phyloP scores from a whole-genome alignment of 1,284 basidiomycete genomes.

The Trametes polyzona region DNA sequence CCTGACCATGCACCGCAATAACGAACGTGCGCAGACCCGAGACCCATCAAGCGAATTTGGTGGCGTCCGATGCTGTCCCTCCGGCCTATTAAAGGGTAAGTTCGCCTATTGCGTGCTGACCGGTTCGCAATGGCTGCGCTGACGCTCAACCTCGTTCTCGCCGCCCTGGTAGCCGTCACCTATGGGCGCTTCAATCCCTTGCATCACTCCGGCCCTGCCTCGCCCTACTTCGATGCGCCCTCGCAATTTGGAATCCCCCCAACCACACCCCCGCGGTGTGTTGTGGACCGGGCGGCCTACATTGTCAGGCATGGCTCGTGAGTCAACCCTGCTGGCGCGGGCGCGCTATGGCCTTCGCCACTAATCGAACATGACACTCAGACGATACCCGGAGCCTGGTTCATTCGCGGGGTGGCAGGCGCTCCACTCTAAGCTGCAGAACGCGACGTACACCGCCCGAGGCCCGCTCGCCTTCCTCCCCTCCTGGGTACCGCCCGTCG shows the following conservation, averaged over 20 bases:
- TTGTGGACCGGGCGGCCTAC: conserved; percentile 49
- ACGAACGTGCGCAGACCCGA: conserved; percentile 10
- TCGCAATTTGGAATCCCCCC: conserved; percentile 38
- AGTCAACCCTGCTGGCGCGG: conserved; percentile 10
- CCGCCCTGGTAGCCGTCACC: not conserved
- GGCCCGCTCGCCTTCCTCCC: conserved; percentile 46
- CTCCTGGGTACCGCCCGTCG: conserved; percentile 45
- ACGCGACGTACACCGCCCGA: conserved; percentile 41
- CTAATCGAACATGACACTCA: conserved; percentile 15
- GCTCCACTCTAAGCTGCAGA: conserved; percentile 45
- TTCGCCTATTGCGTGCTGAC: not conserved
- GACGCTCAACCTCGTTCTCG: conserved; percentile 1
- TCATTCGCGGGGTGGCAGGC: conserved; percentile 44
- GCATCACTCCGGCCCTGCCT: conserved; percentile 45
- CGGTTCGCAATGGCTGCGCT: not conserved
- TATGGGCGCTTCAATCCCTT: conserved; percentile 39
- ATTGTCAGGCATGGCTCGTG: conserved; percentile 48
- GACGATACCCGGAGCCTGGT: conserved; percentile 46
- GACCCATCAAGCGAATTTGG: not conserved
- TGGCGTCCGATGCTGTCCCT: not conserved
- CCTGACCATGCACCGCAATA: not conserved
- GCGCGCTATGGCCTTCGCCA: not conserved
- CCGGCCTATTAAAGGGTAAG: not conserved
- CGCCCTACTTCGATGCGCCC: conserved; percentile 49
- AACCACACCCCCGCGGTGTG: conserved; percentile 41